Evolutionary conservation across 306 rosid species (phyloP), one percentile per base, ranked within the genome.

Genomic region (Vachellia pachyceras): DNA sequence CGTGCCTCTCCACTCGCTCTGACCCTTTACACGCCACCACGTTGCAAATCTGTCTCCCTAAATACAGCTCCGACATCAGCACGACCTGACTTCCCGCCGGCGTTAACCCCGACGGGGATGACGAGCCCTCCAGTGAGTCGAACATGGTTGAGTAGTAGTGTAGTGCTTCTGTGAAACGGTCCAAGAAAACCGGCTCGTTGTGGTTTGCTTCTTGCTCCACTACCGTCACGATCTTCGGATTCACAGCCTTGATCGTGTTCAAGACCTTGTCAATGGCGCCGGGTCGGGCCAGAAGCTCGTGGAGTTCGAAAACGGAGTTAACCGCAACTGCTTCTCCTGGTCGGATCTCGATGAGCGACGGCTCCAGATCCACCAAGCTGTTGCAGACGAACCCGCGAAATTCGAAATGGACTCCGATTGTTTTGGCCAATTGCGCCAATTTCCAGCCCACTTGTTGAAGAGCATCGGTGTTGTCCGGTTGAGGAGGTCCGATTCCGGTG

Each of bases 191-290:
- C 22, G 84, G 79, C 0, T 91, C 89, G 73, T 91, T 91, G 64
- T 87, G 93, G 33, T 82, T 85, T n/a, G 93, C 91, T 57, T 89
- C 95, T 67, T 87, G 91, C 71, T 91, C 95, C 22, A 87, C 95
- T 3, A 91, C 3, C 0, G 91, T 89, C 3, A 89, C 79, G 22
- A 91, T 83, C 83, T 86, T 85, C 2, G 95, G 95, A 65, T 73
- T 77, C 61, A 91, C 76, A 0, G 82, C 84, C 63, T 77, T 86
- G 80, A 91, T 85, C 4, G 90, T 76, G 29, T 76, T 72, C 80
- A 89, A 7, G 3, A 87, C 91, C 64, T 83, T 87, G 1, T 84
- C 91, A 0, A 87, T 55, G 17, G 89, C 86, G 4, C 87, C 87
- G 10, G 89, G 89, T 12, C 81, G 72, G 4, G 89, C 85, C 33